Evolutionary conservation across 768 basidiomycete species (phyloP), one percentile per base, ranked within the genome.

Genomic region (Trametes meyenii): DNA sequence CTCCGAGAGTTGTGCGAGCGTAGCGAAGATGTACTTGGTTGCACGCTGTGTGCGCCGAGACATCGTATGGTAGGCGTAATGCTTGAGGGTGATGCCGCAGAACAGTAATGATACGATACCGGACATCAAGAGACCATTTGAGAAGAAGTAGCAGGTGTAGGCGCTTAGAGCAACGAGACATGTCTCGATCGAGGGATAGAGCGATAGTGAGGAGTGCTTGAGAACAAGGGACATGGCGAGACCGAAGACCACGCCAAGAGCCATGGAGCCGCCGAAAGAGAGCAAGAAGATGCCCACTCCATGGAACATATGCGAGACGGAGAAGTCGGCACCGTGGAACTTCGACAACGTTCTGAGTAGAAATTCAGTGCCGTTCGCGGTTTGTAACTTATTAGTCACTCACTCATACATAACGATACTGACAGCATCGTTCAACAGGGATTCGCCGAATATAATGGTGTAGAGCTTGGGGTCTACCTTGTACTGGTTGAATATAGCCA

Each of bases 31-130:
- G 80, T 96, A 97, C 75, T 96, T 96, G 29, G 89, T 93, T 13
- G 95, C 90, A 46, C 92, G 85, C 71, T 98, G 97, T 0, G 97
- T 98, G 55, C 92, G 85, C 26, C 85, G 86, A 11, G 94, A 96
- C 97, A 99, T 99, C 53, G 95, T 98, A 78, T 98, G 97, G 72
- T 97, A 98, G n/a, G 96, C 97, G 71, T 99, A 98, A 72, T 99
- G 97, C 76, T 99, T 99, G 68, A 99, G 83, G 3, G 97, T 99
- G 73, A 99, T 97, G 61, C 97, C 96, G 72, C 96, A 98, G 80
- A 99, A 98, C 46, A 98, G 87, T 42, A 98, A 85, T 3, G 96
- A 97, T 45, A 98, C 96, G 74, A 98, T 98, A 51, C 97, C 96
- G 73, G 87, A 90, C 92, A 97, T 94, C 46, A 87, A 86, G 40